Evolutionary conservation across 1,139 yeast genomes (phyloP).

Genomic region (Lodderomyces oxycetoniae): DNA sequence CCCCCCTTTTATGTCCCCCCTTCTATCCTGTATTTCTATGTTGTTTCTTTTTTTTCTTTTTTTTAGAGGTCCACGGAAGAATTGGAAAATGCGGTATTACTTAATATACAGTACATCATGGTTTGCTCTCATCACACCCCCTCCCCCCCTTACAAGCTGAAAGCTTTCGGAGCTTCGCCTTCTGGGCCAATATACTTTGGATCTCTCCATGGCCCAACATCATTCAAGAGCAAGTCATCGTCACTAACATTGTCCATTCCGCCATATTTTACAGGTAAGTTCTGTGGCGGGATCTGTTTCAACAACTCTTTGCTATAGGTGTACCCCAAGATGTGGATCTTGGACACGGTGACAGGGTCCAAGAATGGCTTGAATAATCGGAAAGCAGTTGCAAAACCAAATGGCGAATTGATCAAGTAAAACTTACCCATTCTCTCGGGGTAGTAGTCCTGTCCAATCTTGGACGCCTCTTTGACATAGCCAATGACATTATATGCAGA

Average conservation of each 20-base stretch:
- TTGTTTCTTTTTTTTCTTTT: background rate
- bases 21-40: slow-evolving; percentile 1
- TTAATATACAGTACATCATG: no score
- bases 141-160: slow-evolving; percentile 13
- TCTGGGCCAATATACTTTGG: slow-evolving; percentile 77
- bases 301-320: slow-evolving; percentile 76
- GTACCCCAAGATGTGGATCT: slow-evolving; percentile 82
- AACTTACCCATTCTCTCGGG: slow-evolving; percentile 99
- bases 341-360: slow-evolving; percentile 97
- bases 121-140: background rate
- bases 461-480: slow-evolving; percentile 88
- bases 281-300: slow-evolving; percentile 89
- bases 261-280: slow-evolving; percentile 87
- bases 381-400: slow-evolving; percentile 94
- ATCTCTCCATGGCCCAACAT: slow-evolving; percentile 98
- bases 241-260: slow-evolving; percentile 66
- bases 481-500: slow-evolving; percentile 81
- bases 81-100: no score
- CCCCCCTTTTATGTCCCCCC: background rate
- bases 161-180: slow-evolving; percentile 74
- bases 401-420: slow-evolving; percentile 93
- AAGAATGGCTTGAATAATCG: slow-evolving; percentile 85
- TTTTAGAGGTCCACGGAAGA: no score
- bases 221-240: slow-evolving; percentile 83
- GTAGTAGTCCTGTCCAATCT: slow-evolving; percentile 93